Base-by-base conservation (phyloP, 176 grass and related monocot species). In the Thinopyrum elongatum region DNA sequence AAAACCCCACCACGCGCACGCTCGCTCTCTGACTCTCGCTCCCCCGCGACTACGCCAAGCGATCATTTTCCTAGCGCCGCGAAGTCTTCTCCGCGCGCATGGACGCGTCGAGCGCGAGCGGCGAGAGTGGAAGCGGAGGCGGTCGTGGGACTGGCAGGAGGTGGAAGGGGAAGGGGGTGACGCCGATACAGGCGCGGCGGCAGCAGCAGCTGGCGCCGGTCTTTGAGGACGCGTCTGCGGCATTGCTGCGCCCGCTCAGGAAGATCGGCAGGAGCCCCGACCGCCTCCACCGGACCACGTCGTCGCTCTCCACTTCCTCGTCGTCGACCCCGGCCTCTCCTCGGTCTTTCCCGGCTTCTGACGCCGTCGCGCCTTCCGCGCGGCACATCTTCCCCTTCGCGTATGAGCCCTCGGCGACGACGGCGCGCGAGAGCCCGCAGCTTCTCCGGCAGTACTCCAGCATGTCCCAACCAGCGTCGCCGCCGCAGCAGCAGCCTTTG, bases 341-440 rank as follows among this genome's bases (percentile, higher is more conserved):
- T 31, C 82, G 74, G 27, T 87, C 85, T 36, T 87, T 82, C 16
- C 70, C 80, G 2, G 38, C 81, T 46, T 81, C 59, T 28, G 83
- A 77, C 67, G 72, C 85, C 11, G 6, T 49, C 23, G 4, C 65
- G 59, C 86, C 74, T 19, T 88, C 87, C 29, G 87, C 83, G 8
- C 83, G 84, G 15, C 90, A 83, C 9, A 65, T 89, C 28, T 98
- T 95, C 78, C 95, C 93, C 11, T 94, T 95, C 78, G 84, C 91
- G 30, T 88, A 86, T 55, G 95, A 90, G 26, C 28, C 77, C 30
- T 68, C 87, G 27, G 13, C 31, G 22, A 29, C n/a, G 26, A n/a
- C 81, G 36, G 17, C 2, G n/a, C 6, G 67, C 6, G 80, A 33
- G 62, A 81, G 62, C 31, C 67, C 79, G 3, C 31, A 51, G 10